A percentile compares a stretch with the other conserved stretches of the same genome.
Evolutionary conservation across 768 basidiomycete genomes (phyloP).

Genomic region (Trametes sanguinea): DNA sequence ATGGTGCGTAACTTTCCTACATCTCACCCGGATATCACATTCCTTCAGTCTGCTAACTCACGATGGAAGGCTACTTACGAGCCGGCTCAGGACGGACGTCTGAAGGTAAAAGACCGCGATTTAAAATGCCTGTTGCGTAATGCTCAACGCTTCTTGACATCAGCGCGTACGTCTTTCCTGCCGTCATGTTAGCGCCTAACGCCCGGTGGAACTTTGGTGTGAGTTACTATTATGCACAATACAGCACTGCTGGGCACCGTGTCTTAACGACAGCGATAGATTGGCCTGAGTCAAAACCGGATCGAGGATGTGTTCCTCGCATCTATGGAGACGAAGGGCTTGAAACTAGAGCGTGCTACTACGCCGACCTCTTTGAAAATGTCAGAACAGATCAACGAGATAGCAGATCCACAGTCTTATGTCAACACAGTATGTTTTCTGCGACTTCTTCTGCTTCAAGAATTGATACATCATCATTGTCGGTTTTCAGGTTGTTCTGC

Average conservation of each 20-base stretch:
- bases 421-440: not conserved
- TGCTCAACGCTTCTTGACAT: too few relatives aligned
- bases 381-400: constrained; percentile 40
- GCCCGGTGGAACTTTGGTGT: constrained; percentile 78
- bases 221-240: not conserved
- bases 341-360: constrained; percentile 53
- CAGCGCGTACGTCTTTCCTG: not conserved
- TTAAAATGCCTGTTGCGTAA: not conserved
- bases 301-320: constrained; percentile 63
- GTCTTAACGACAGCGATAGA: constrained; percentile 32
- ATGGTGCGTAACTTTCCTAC: not conserved
- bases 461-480: constrained; percentile 46
- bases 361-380: constrained; percentile 52
- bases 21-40: too few relatives aligned
- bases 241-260: not conserved
- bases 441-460: constrained; percentile 19
- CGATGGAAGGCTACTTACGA: constrained; percentile 69
- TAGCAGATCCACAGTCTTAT: constrained; percentile 41
- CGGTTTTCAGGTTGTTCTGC: constrained; percentile 33
- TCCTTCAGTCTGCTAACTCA: not conserved
- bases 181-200: constrained; percentile 53
- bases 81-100: constrained; percentile 58
- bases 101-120: constrained; percentile 46
- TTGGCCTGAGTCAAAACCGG: constrained; percentile 63
- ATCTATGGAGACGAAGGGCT: constrained; percentile 48